A percentile compares a stretch with the other conserved stretches of the same genome.
These are phyloP conservation scores for Lojkania enalia DNA, from an alignment of 2,329 filamentous ascomycete genomes.

Conservation along the genomic window DNA sequence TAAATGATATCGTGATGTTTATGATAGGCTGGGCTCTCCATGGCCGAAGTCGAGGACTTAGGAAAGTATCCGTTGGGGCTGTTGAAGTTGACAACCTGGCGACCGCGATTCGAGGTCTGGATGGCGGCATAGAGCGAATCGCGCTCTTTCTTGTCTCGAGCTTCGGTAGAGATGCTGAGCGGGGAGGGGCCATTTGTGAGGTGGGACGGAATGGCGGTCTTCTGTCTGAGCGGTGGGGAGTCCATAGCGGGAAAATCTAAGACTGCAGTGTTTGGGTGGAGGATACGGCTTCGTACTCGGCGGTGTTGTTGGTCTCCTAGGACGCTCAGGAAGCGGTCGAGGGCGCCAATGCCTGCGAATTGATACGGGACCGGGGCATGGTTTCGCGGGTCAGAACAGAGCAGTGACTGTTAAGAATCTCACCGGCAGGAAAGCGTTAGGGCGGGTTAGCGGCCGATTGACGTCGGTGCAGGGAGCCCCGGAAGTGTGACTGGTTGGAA, in stretches of 20 bases:
- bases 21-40: conserved; percentile 19
- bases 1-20: conserved; percentile 24
- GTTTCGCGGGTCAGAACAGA: conserved; percentile 6
- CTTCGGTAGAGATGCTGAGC: conserved; percentile 51
- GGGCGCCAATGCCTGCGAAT: conserved; percentile 18
- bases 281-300: conserved; percentile 5
- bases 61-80: conserved; percentile 37
- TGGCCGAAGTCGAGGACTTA: conserved; percentile 22
- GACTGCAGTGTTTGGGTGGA: conserved; percentile 4
- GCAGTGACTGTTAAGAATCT: conserved; percentile 3
- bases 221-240: conserved; percentile 51
- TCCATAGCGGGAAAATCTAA: conserved; percentile 46
- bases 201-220: conserved; percentile 59
- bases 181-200: conserved; percentile 60
- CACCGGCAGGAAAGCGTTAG: background rate
- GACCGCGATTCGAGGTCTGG: conserved; percentile 57
- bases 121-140: conserved; percentile 63
- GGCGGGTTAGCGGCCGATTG: conserved; percentile 5
- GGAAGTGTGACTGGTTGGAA: no score
- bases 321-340: conserved; percentile 12
- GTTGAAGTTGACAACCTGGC: conserved; percentile 52
- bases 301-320: conserved; percentile 5
- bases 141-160: conserved; percentile 55
- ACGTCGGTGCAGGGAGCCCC: conserved; percentile 12
- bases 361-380: conserved; percentile 23